These are phyloP conservation scores for Ophiostoma perfectum DNA, from an alignment of 2,329 filamentous ascomycete genomes.

Conservation along the genomic window DNA sequence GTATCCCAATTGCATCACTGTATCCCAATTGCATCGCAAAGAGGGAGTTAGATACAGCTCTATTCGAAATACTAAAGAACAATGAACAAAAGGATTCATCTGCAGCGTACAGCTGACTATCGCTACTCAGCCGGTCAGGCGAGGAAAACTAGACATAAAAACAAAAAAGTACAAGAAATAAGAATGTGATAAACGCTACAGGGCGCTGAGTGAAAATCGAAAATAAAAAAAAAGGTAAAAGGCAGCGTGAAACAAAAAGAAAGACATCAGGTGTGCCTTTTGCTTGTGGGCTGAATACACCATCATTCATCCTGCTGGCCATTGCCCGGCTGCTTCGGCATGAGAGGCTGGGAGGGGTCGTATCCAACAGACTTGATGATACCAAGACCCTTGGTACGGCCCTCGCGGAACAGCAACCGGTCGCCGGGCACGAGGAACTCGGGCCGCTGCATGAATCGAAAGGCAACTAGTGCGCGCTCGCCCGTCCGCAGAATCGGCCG, in stretches of 20 bases:
- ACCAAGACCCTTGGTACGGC: conserved; percentile 87
- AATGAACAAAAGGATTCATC: no score
- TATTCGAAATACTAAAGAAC: no score
- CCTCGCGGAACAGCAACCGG: conserved; percentile 86
- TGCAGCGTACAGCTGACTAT: no score
- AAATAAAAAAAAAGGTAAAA: no score
- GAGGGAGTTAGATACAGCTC: no score
- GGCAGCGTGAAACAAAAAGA: background rate
- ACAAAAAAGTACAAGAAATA: no score
- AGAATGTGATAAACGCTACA: no score
- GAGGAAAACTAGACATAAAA: no score
- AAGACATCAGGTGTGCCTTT: background rate
- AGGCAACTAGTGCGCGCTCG: conserved; percentile 88
- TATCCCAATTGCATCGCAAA: no score
- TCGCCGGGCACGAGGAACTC: conserved; percentile 89
- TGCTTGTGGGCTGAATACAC: background rate
- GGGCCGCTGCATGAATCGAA: conserved; percentile 87
- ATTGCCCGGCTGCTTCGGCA: conserved; percentile 18
- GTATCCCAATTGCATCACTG: no score
- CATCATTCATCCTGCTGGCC: background rate
- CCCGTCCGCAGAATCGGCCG: conserved; percentile 92
- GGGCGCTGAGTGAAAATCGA: no score
- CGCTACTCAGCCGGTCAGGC: no score
- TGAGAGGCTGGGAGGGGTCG: conserved; percentile 55
- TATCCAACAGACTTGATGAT: conserved; percentile 92